Evolutionary conservation across 805 yeast genomes (phyloP), one percentile per base, ranked within the genome.

Genomic region (Dipodascus geniculatus): DNA sequence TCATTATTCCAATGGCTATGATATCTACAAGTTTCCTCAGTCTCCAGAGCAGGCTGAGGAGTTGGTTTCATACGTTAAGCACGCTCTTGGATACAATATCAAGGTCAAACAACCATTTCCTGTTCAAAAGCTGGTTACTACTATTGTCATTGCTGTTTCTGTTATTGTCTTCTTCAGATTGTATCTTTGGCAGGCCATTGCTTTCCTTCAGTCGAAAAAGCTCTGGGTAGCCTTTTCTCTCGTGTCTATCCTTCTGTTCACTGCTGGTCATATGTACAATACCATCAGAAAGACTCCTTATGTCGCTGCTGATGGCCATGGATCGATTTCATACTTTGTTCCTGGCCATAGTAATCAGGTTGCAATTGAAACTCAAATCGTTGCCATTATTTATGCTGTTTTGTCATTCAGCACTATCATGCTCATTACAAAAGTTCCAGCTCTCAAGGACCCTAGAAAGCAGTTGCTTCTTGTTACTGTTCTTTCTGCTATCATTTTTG

Each of bases 211-310:
- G 23, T 76, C 80, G 44, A 82, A 75, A 60, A 70, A 77, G 50
- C 63, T 86, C 42, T 93, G 98, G 97, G 84, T 86, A 48, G 78
- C 81, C 1, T 48, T 78, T 9, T 76, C 86, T 2, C 72, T 86
- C n/a, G 71, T 85, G 54, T 61, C 78, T 19, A 76, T 87, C 38
- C 71, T 90, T 56, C 70, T 89, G 60, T 86, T 90, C 74, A 81
- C 79, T 50, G 74, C 91, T 4, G 99, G 99, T 17, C 85, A 89
- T 70, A 93, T 93, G 99, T 93, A 81, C 77, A 90, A 88, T 67
- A 78, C 79, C 60, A 93, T 93, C 58, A 80, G 97, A 68, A 77
- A 78, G 42, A 75, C 83, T 3, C 89, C 76, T 28, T 71, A 75
- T 57, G 72, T 77, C 38, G 78, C 78, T 31, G 66, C 68, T 48